Base-by-base conservation (phyloP, 352 stramenopile genomes). In the Phytopythium mirpurense region DNA sequence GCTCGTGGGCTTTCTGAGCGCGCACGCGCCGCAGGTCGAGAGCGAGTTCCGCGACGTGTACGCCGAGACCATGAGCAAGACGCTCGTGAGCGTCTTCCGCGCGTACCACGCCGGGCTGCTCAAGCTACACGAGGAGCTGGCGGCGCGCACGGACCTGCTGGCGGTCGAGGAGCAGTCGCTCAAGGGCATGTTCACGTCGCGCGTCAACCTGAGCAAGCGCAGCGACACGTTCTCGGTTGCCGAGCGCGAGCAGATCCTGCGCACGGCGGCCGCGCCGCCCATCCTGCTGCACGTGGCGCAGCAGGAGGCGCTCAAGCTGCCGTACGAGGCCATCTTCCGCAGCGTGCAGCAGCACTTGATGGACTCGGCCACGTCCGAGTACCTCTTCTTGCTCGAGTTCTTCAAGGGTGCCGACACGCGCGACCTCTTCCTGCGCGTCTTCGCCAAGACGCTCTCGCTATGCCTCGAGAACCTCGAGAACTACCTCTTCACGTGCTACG, bases 381-480 rank as follows among this genome's bases (percentile, higher is more conserved):
- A 98, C 66, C 74, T 99, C 4, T 99, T 99, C 63, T 77, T 96
- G 32, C 82, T 97, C 35, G 86, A 97, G 36, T 98, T 98, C 51
- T 98, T 98, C 67, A 79, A 83, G 47, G 72, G 91, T 15, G 81
- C 72, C 26, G 72, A 83, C 8, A 79, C 78, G n/a, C 69, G 80
- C 1, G 94, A 98, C 57, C 78, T 97, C 12, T 99, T 98, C 64
- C 74, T 97, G 43, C 79, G 86, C 23, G 92, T 99, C 8, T 99
- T 99, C 78, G 83, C 88, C 8, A 96, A 95, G 64, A 98, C 96
- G 26, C 72, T 99, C n/a, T 96, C 86, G 4, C 56, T 98, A 26
- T 90, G 96, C 41, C 71, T 99, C 16, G 97, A 99, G 63, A 96
- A 99, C 60, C 68, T 99, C 46, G 96, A 99, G 58, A 99, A 98